Conservation (phyloP, 148 eudicot genomes). For the Pouteria glomerata region DNA sequence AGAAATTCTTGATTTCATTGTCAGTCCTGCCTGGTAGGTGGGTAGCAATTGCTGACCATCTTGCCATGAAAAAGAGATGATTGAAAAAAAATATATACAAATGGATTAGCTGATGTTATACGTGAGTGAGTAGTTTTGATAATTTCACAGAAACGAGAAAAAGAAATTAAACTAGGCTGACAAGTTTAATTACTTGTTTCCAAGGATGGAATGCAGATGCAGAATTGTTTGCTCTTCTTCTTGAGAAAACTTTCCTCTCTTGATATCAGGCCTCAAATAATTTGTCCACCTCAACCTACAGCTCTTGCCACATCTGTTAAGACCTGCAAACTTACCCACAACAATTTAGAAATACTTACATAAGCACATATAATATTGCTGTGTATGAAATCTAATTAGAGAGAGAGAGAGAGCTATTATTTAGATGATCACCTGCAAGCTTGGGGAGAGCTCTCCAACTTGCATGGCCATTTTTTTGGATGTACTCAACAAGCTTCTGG, state of each 20-base stretch:
- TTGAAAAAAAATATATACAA: too few relatives aligned
- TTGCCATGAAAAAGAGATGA: neutral
- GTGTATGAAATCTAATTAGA: neutral
- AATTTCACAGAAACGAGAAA: too few relatives aligned
- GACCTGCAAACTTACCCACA: constrained; percentile 16
- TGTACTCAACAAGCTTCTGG: constrained; percentile 35
- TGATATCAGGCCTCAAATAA: constrained; percentile 35
- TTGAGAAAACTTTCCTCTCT: constrained; percentile 38
- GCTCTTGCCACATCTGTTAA: constrained; percentile 40
- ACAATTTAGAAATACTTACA: neutral
- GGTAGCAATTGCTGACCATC: constrained; percentile 32
- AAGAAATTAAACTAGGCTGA: too few relatives aligned
- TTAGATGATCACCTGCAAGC: constrained; percentile 32
- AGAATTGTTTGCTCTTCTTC: constrained; percentile 41
- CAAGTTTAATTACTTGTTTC: constrained; percentile 33
- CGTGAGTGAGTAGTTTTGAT: too few relatives aligned
- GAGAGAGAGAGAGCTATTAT: neutral
- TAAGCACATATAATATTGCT: neutral
- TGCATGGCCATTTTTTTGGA: constrained; percentile 41
- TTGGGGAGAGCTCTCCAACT: constrained; percentile 48
- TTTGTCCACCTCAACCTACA: constrained; percentile 43
- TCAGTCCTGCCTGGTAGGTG: constrained; percentile 22
- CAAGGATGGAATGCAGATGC: constrained; percentile 36
- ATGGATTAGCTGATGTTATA: too few relatives aligned
- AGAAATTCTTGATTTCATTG: constrained; percentile 27